Conservation (phyloP, 345 rosid species). For the Eucalyptus decipiens region DNA sequence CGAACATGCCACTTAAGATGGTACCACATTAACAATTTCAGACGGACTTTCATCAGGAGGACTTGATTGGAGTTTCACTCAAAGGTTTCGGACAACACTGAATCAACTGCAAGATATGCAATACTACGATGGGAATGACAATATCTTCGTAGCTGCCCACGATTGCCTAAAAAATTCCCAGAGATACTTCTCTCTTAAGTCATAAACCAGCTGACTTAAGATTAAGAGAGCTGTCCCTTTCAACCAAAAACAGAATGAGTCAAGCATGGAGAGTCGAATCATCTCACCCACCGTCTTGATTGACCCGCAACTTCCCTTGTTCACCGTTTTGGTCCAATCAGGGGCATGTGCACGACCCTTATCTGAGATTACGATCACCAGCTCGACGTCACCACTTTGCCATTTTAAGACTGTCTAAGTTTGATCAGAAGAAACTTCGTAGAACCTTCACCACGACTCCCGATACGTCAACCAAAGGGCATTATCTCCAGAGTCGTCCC, state of each 20-base stretch:
- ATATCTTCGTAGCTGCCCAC: background rate
- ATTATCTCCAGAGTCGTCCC: background rate
- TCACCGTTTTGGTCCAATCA: background rate
- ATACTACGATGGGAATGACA: too few relatives aligned
- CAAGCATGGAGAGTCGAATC: background rate
- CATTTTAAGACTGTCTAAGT: too few relatives aligned
- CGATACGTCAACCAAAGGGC: background rate
- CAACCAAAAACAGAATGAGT: background rate
- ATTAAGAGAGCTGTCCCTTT: too few relatives aligned
- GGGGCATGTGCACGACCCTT: too few relatives aligned
- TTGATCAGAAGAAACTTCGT: background rate
- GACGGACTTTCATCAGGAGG: fast-evolving
- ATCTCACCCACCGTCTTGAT: background rate
- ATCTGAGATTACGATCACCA: too few relatives aligned
- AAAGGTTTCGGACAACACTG: background rate
- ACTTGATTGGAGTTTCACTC: background rate
- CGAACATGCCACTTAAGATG: background rate
- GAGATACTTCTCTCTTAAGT: background rate
- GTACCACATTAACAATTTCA: background rate
- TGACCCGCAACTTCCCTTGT: background rate
- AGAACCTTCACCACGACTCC: background rate
- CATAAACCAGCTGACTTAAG: too few relatives aligned
- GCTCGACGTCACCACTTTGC: too few relatives aligned
- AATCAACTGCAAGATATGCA: background rate
- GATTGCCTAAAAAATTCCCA: background rate